phyloP scores from a whole-genome alignment of 768 basidiomycete genomes.

The Gymnopilus dilepis region DNA sequence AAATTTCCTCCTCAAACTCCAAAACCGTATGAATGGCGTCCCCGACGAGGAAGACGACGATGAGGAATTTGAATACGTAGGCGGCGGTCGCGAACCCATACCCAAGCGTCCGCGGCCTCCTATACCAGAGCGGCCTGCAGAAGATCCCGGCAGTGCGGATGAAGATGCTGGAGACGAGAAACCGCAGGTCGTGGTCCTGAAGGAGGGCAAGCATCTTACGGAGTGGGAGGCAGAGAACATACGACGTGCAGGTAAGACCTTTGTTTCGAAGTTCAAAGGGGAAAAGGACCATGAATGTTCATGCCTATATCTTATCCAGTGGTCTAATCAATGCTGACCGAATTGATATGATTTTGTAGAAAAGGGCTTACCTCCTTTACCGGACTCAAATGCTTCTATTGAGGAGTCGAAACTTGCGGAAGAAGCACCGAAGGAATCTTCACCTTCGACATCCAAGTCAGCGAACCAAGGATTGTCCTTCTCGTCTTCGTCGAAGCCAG shows the following conservation, averaged over 20 bases:
- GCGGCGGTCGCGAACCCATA: conserved; percentile 74
- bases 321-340: neutral
- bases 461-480: conserved; percentile 44
- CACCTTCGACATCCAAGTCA: conserved; percentile 21
- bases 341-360: conserved; percentile 42
- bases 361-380: conserved; percentile 63
- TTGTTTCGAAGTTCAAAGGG: neutral
- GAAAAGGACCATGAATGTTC: conserved; percentile 3
- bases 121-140: conserved; percentile 69
- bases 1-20: conserved; percentile 67
- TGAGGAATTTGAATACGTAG: conserved; percentile 65
- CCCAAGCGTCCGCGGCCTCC: conserved; percentile 61
- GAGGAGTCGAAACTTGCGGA: conserved; percentile 27
- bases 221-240: conserved; percentile 81
- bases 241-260: conserved; percentile 64
- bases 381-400: conserved; percentile 34
- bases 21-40: conserved; percentile 64
- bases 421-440: conserved; percentile 29
- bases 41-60: conserved; percentile 53
- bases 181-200: conserved; percentile 89
- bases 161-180: conserved; percentile 76
- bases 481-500: conserved; percentile 44
- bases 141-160: conserved; percentile 74
- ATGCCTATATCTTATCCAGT: neutral
- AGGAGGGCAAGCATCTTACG: conserved; percentile 85